Evolutionary conservation across 169 alveolate genomes (phyloP), one percentile per base, ranked within the genome.

Genomic region (Miamiensis avidus): DNA sequence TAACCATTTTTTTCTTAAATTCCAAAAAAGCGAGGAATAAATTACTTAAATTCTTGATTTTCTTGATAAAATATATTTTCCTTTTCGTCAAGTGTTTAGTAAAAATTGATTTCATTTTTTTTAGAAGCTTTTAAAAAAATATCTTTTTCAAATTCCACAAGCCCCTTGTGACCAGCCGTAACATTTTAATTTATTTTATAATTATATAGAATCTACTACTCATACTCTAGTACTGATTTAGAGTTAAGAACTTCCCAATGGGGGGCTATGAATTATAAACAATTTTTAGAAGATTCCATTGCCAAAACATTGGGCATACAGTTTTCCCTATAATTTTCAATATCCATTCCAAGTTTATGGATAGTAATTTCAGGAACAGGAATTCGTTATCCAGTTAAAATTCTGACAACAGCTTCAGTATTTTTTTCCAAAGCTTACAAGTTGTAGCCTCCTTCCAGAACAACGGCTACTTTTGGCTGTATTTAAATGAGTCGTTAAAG

Each of bases 361-460:
- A 49, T 11, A 49, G 20, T 49, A 49, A 11, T 49, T 49, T 49
- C 20, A 49, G 20, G 20, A 49, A 11, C 87, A 84, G 11, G 78
- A 34, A 49, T 11, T 49, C 20, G 4, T 75, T 83, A 83, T n/a
- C 81, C 82, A 75, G 85, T 87, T 82, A 92, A 82, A 15, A 89
- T 83, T 75, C 85, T 83, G 29, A 90, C 82, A 4, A 89, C 89
- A 74, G 94, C 92, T 73, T 88, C 93, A 33, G 94, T 75, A 32
- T 93, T 84, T 20, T 75, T 82, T 34, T 85, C 64, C 30, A 93
- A 84, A 74, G 93, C 84, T 25, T 92, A 88, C 34, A 91, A 81
- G 81, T 89, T 89, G 89, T 94, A 94, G 20, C 97, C 97, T 73
- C 96, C 97, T 83, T 94, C 97, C 64, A 94, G 81, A 16, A 86